Base-by-base conservation (phyloP, 2,329 filamentous ascomycete genomes). In the Aspergillus sp. region DNA sequence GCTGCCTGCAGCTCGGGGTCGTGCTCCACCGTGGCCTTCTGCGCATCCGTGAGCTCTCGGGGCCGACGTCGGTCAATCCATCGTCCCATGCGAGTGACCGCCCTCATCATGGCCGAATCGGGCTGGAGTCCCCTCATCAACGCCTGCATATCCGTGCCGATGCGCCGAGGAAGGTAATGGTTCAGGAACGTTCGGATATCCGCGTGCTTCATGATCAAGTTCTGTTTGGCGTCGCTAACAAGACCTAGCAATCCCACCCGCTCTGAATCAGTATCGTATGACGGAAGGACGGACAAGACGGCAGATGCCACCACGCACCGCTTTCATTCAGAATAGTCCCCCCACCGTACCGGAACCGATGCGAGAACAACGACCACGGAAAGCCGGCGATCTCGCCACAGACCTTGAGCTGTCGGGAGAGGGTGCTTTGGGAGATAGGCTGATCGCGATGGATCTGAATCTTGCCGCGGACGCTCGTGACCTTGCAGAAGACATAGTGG, bases 301-400 rank as follows among this genome's bases (percentile, higher is more conserved):
- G 3, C 43, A 29, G 16, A 49, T 45, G 19, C 14, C 32, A 32
- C 19, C 42, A 56, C 49, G 45, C 5, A 57, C 49, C 49, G 45
- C 55, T 57, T 25, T 57, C 44, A 25, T 57, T 57, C 2, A 57
- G 32, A 36, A 36, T 36, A 36, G 32, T 7, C 32, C 32, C 32
- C 32, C 5, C 5, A 36, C 32, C 5, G 32, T 36, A 36, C 32
- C 32, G 32, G 32, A 36, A 36, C 32, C 5, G 32, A 36, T 36
- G 32, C 32, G 32, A 2, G 32, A 36, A 36, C 5, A 36, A 36
- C 32, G 32, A 36, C 32, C 32, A 36, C 32, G 32, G 32, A 36
- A 36, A 36, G 32, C 32, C 61, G 5, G 53, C 57, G 31, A 72
- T 66, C 40, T 71, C 64, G 5, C 70, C 71, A 56, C 71, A 72